Base-by-base conservation (phyloP, 768 basidiomycete species). In the Collybia sp. region DNA sequence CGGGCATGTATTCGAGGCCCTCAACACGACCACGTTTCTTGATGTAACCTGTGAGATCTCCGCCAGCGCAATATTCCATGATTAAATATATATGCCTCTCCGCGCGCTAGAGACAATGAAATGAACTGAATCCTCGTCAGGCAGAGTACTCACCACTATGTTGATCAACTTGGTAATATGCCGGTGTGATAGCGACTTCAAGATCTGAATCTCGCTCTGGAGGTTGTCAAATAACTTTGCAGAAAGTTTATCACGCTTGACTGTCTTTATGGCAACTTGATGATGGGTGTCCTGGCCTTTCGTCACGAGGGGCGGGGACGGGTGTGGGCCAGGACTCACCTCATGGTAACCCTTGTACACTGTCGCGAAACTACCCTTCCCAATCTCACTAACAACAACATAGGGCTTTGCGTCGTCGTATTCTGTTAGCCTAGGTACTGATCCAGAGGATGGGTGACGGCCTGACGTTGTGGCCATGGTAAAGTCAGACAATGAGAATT, bases 21-120 rank as follows among this genome's bases (percentile, higher is more conserved):
- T 95, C 88, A 38, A 98, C 85, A 13, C 86, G 81, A 12, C 95
- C 96, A n/a, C 94, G 84, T 60, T 91, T 93, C 83, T 93, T 93
- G 75, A 98, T 95, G 58, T 98, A 98, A 55, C 91, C 83, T 0
- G 93, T 91, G 41, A 99, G 80, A 66, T 99, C 96, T 2, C 94
- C 94, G 1, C 94, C 95, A 1, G 93, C 82, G 62, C 96, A 98
- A 63, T 82, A 97, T 57, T 96, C 95, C 86, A 98, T 99, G 57
- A 99, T 86, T 46, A 99, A 83, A 69, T 96, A 97, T 57, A 90
- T 86, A 56, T 87, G 79, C 46, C 76, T 75, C 54, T 88, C 85
- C 2, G 84, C 83, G 40, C 83, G 79, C 86, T 88, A 40, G 6
- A 45, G 12, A 2, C 19, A 6, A n/a, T 34, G 16, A 40, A 32